phyloP scores from a whole-genome alignment of 2,329 filamentous ascomycete genomes.

The Aspergillus quadrilineatus region DNA sequence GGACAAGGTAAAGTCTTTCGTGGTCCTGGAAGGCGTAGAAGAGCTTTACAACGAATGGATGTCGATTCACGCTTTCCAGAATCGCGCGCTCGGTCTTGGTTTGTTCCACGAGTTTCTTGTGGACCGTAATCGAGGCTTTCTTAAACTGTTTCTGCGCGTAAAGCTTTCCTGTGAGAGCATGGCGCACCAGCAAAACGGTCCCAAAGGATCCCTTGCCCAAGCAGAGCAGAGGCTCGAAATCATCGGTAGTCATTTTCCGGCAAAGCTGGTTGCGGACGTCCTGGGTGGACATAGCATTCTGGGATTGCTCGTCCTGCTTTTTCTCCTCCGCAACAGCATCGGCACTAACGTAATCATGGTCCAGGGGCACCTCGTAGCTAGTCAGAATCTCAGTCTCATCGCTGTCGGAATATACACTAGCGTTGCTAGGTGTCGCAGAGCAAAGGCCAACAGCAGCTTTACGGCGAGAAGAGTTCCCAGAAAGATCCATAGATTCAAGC shows the following conservation, averaged over 20 bases:
- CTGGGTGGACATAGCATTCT: slow-evolving; percentile 53
- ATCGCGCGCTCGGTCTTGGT: slow-evolving; percentile 96
- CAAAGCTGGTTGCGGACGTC: slow-evolving; percentile 53
- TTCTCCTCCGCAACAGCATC: slow-evolving; percentile 43
- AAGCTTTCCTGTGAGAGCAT: slow-evolving; percentile 79
- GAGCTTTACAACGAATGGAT: slow-evolving; percentile 96
- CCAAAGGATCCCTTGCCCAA: slow-evolving; percentile 96
- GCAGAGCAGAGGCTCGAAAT: slow-evolving; percentile 88
- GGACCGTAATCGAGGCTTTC: slow-evolving; percentile 90
- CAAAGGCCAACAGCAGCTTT: slow-evolving; percentile 43
- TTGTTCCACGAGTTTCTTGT: slow-evolving; percentile 94
- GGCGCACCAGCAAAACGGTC: slow-evolving; percentile 90
- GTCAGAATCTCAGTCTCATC: slow-evolving; percentile 70
- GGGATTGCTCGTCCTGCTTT: slow-evolving; percentile 20
- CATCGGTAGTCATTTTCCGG: slow-evolving; percentile 85
- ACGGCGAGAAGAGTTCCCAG: slow-evolving; percentile 55
- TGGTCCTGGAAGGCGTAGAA: slow-evolving; percentile 98
- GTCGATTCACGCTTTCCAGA: slow-evolving; percentile 90
- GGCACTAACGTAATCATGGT: slow-evolving; percentile 77
- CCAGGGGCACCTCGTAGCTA: slow-evolving; percentile 80
- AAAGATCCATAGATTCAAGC: slow-evolving; percentile 73
- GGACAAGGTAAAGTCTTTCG: slow-evolving; percentile 93
- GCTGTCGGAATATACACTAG: slow-evolving; percentile 60
- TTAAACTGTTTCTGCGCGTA: slow-evolving; percentile 99
- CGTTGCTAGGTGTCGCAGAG: slow-evolving; percentile 53